Percentiles rank a stretch among this genome's conserved stretches.
Evolutionary conservation across 139 green algal genomes (phyloP).

Genomic region (Auxenochlorella pyrenoidosa): DNA sequence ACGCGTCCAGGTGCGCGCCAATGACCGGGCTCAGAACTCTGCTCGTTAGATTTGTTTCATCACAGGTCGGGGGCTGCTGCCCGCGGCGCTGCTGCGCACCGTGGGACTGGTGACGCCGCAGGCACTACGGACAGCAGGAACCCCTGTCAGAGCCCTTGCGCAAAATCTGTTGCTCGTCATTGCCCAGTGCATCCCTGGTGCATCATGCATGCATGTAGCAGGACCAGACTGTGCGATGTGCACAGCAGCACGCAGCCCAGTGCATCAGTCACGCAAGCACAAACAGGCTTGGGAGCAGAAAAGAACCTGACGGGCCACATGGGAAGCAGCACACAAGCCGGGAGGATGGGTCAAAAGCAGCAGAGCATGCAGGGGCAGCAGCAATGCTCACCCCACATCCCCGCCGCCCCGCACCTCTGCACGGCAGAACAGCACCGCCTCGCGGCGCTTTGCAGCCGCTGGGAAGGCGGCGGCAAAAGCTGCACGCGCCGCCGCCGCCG

Average conservation of each 20-base stretch:
- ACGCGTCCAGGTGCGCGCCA: neutral
- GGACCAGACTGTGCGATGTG: neutral
- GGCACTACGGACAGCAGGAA: neutral
- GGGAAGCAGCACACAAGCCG: neutral
- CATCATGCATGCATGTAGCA: neutral
- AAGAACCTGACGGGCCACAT: neutral
- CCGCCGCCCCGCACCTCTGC: constrained; percentile 38
- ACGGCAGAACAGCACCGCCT: constrained; percentile 67
- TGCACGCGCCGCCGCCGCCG: constrained; percentile 55
- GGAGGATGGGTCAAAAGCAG: neutral
- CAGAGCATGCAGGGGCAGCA: neutral
- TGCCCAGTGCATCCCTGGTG: neutral
- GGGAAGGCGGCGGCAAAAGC: constrained; percentile 68
- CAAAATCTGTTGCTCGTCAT: constrained; percentile 48
- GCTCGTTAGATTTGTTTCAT: constrained; percentile 14
- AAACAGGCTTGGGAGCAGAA: neutral
- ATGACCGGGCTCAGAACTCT: constrained; percentile 21
- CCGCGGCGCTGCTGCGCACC: neutral
- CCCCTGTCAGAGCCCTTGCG: constrained; percentile 49
- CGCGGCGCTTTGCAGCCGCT: constrained; percentile 46
- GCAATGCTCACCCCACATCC: neutral
- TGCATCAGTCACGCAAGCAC: neutral
- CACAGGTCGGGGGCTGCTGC: neutral
- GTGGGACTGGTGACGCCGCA: neutral
- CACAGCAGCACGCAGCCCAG: neutral